Evolutionary conservation across 2,329 filamentous ascomycete species (phyloP).

Genomic region (Xylaria hypoxylon): DNA sequence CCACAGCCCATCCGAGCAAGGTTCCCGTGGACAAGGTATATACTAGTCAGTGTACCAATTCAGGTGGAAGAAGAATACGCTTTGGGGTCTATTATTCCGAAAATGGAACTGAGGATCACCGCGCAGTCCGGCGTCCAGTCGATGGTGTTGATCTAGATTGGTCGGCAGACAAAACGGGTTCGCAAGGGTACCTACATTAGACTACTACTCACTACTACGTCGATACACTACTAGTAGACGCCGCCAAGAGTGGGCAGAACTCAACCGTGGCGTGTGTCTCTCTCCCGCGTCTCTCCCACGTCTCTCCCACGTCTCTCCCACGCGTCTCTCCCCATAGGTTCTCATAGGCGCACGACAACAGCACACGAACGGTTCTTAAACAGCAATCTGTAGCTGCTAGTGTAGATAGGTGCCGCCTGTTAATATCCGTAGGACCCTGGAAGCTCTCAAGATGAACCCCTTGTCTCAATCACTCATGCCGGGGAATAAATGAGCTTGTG

Average conservation of each 20-base stretch:
- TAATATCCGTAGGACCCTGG: neutral
- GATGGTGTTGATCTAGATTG: conserved; percentile 18
- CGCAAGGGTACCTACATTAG: conserved; percentile 27
- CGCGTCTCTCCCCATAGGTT: neutral
- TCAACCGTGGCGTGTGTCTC: neutral
- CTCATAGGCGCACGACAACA: neutral
- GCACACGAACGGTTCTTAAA: neutral
- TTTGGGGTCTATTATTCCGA: conserved; percentile 20
- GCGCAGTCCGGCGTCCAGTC: conserved; percentile 4
- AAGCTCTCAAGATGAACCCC: neutral
- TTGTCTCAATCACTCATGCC: neutral
- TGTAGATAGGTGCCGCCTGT: neutral
- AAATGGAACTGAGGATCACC: conserved; percentile 15
- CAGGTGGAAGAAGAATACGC: conserved; percentile 4
- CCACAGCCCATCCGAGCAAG: conserved; percentile 20
- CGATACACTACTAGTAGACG: too few relatives aligned
- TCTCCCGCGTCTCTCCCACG: neutral
- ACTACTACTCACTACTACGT: too few relatives aligned
- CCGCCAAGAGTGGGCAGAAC: neutral
- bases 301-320: too few relatives aligned
- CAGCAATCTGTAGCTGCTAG: neutral
- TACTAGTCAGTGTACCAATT: neutral
- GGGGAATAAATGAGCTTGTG: neutral
- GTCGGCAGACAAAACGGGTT: conserved; percentile 16
- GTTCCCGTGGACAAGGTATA: conserved; percentile 7